These are phyloP conservation scores for Hyphopichia pseudoburtonii DNA, from an alignment of 1,139 yeast genomes.

Conservation along the genomic window DNA sequence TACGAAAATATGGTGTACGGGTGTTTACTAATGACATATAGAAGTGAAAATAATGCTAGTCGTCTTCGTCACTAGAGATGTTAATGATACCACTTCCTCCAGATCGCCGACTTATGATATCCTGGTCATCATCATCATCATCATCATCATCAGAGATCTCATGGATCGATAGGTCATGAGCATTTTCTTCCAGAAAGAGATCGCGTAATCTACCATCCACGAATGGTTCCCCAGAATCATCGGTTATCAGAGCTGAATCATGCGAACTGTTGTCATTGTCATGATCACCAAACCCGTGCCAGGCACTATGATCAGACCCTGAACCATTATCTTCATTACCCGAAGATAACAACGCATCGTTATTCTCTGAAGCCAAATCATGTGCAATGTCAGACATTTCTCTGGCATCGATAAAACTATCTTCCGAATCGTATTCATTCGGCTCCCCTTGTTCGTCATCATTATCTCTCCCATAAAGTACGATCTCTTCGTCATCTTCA, in stretches of 20 bases:
- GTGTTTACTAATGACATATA: too few species aligned
- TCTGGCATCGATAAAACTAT: slow-evolving; percentile 29
- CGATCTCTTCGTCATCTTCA: slow-evolving; percentile 23
- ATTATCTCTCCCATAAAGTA: slow-evolving; percentile 12
- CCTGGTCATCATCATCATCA: slow-evolving; percentile 1
- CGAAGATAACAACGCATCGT: slow-evolving; percentile 6
- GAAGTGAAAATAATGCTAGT: neutral
- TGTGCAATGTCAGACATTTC: slow-evolving; percentile 11
- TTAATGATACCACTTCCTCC: neutral
- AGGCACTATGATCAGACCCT: neutral
- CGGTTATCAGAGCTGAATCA: neutral
- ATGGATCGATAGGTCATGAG: slow-evolving; percentile 1
- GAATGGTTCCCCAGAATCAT: slow-evolving; percentile 1
- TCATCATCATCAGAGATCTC: neutral
- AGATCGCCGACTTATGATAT: neutral
- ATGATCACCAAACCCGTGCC: slow-evolving; percentile 9
- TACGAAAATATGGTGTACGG: slow-evolving; percentile 1
- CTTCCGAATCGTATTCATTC: slow-evolving; percentile 24
- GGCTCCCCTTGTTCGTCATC: slow-evolving; percentile 12
- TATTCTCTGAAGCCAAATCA: slow-evolving; percentile 8
- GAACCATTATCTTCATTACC: slow-evolving; percentile 5
- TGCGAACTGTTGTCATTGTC: slow-evolving; percentile 6
- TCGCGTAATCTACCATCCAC: slow-evolving; percentile 8
- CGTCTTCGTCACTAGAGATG: slow-evolving; percentile 5
- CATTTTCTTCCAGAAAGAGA: slow-evolving; percentile 6